Evolutionary conservation across 345 rosid species (phyloP).

Genomic region (Hevea brasiliensis): DNA sequence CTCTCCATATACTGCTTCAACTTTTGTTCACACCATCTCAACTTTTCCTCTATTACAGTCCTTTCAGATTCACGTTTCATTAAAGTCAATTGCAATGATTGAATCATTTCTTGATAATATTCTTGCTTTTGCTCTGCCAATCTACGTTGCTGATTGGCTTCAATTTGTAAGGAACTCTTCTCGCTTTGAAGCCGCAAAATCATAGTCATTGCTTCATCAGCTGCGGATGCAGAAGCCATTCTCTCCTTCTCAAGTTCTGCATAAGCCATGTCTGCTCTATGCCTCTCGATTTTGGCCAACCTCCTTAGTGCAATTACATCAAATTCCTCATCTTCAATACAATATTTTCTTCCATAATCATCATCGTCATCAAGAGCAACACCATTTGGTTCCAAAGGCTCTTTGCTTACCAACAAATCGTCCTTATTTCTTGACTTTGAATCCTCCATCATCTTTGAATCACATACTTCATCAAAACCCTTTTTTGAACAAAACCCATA

Average conservation of each 20-base stretch:
- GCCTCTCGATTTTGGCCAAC: constrained; percentile 62
- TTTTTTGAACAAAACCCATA: constrained; percentile 23
- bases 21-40: constrained; percentile 30
- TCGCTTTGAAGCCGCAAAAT: constrained; percentile 68
- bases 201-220: constrained; percentile 85
- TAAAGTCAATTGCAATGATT: constrained; percentile 54
- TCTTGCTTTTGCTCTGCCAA: constrained; percentile 57
- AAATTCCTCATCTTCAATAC: constrained; percentile 52
- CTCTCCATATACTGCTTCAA: constrained; percentile 22
- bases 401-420: constrained; percentile 12
- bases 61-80: constrained; percentile 47
- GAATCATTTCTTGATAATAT: constrained; percentile 57
- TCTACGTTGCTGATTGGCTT: constrained; percentile 56
- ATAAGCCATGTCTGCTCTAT: constrained; percentile 38
- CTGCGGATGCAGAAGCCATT: constrained; percentile 65
- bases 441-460: constrained; percentile 26
- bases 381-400: neutral
- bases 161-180: constrained; percentile 59
- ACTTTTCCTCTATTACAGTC: constrained; percentile 34
- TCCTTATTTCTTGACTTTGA: constrained; percentile 5
- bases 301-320: constrained; percentile 54
- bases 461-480: constrained; percentile 15
- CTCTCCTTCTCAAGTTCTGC: constrained; percentile 77
- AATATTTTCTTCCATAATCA: constrained; percentile 27
- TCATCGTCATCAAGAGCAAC: constrained; percentile 31